Percentiles rank a stretch among this genome's conserved stretches.
phyloP scores from a whole-genome alignment of 1,284 basidiomycete genomes.

The Cutaneotrichosporon cutaneum region DNA sequence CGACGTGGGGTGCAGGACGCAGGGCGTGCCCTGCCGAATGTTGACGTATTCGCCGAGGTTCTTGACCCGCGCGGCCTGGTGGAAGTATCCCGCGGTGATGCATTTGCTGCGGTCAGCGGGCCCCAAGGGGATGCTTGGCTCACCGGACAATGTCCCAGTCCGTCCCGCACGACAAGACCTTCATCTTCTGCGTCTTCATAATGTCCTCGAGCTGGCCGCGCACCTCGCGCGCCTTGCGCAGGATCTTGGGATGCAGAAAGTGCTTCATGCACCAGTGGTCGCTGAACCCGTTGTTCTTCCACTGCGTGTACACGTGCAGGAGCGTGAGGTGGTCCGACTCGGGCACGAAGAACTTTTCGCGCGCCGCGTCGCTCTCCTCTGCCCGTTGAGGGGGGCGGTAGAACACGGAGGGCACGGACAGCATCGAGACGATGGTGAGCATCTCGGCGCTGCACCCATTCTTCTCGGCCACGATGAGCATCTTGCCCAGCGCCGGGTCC shows the following conservation, averaged over 20 bases:
- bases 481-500: slow-evolving; percentile 97
- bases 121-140: slow-evolving; percentile 16
- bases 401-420: slow-evolving; percentile 95
- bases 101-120: slow-evolving; percentile 68
- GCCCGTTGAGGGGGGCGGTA: slow-evolving; percentile 92
- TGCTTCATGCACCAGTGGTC: slow-evolving; percentile 94
- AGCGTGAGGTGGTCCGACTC: slow-evolving; percentile 97
- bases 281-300: slow-evolving; percentile 89
- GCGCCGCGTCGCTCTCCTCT: slow-evolving; percentile 92
- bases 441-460: slow-evolving; percentile 92
- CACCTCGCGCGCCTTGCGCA: slow-evolving; percentile 96
- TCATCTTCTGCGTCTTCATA: slow-evolving; percentile 97
- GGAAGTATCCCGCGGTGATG: slow-evolving; percentile 97
- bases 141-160: slow-evolving; percentile 92
- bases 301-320: slow-evolving; percentile 95
- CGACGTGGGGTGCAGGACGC: slow-evolving; percentile 83
- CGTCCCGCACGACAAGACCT: slow-evolving; percentile 81
- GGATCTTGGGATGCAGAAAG: slow-evolving; percentile 92
- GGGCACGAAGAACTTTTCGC: slow-evolving; percentile 97
- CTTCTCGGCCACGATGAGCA: slow-evolving; percentile 93
- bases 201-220: slow-evolving; percentile 94
- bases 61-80: slow-evolving; percentile 96
- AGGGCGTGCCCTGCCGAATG: slow-evolving; percentile 75
- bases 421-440: slow-evolving; percentile 98
- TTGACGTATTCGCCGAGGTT: slow-evolving; percentile 99